These are phyloP conservation scores for Saccharomycopsis sp. DNA, from an alignment of 805 yeast genomes.

Conservation along the genomic window DNA sequence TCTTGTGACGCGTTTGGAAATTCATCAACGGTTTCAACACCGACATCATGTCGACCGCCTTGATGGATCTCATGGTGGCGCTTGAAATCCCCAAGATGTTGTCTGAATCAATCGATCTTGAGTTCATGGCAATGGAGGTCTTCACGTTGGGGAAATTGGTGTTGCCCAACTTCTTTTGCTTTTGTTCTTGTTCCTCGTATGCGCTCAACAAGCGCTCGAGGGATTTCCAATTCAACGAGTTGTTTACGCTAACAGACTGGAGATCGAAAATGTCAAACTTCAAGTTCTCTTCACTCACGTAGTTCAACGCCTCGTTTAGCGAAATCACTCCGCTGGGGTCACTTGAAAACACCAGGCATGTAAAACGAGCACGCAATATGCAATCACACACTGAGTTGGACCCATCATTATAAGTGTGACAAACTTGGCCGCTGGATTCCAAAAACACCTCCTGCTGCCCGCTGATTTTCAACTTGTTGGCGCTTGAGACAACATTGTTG, in stretches of 20 bases:
- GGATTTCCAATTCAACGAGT: slow-evolving; percentile 4
- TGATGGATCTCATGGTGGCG: slow-evolving; percentile 6
- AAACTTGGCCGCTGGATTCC: slow-evolving; percentile 14
- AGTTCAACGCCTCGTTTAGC: slow-evolving; percentile 1
- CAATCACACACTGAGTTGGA: slow-evolving; percentile 6
- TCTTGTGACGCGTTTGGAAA: slow-evolving; percentile 10
- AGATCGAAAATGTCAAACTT: slow-evolving; percentile 12
- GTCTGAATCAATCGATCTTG: too few species aligned
- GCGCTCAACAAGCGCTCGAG: slow-evolving; percentile 7
- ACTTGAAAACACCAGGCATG: not conserved
- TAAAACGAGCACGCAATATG: slow-evolving; percentile 1
- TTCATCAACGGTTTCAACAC: slow-evolving; percentile 13
- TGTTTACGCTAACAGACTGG: slow-evolving; percentile 4
- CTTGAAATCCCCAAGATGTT: slow-evolving; percentile 12
- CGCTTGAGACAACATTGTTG: too few species aligned
- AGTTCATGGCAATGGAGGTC: too few species aligned
- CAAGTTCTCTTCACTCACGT: slow-evolving; percentile 10
- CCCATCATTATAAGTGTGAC: slow-evolving; percentile 10
- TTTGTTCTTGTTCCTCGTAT: too few species aligned
- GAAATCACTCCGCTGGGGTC: too few species aligned
- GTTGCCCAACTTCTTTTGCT: too few species aligned
- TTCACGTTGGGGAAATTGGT: too few species aligned
- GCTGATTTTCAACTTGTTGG: not conserved
- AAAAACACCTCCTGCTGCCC: slow-evolving; percentile 6
- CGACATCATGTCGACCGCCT: slow-evolving; percentile 16